phyloP scores from a whole-genome alignment of 2,329 filamentous ascomycete genomes.

The Scytalidium sp. region DNA sequence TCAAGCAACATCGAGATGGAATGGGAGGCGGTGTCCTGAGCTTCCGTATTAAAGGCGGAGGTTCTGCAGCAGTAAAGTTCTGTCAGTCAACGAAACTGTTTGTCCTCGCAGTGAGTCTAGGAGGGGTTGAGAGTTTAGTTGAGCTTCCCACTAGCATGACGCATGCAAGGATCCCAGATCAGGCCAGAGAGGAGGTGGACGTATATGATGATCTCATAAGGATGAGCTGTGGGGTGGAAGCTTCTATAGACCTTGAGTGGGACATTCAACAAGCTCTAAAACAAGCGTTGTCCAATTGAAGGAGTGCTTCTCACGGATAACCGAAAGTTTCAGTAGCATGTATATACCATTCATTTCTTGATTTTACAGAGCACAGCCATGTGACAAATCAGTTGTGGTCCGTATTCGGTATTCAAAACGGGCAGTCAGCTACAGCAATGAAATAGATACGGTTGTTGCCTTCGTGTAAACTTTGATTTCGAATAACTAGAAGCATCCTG shows the following conservation, averaged over 20 bases:
- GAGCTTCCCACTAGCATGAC: background rate
- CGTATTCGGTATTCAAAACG: too few species aligned
- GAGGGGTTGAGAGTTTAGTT: background rate
- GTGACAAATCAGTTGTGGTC: too few species aligned
- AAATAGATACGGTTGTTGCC: too few species aligned
- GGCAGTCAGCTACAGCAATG: too few species aligned
- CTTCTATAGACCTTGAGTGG: background rate
- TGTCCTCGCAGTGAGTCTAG: background rate
- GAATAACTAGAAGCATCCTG: too few species aligned
- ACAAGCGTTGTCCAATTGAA: too few species aligned
- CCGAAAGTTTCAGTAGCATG: too few species aligned
- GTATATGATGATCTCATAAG: background rate
- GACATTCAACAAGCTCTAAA: background rate
- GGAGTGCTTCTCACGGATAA: too few species aligned
- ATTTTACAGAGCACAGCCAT: too few species aligned
- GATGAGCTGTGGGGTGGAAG: background rate
- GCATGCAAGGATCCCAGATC: background rate
- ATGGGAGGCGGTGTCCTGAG: background rate
- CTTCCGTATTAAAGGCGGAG: background rate
- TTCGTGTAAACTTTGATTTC: too few species aligned
- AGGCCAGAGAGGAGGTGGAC: background rate
- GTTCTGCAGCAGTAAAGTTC: background rate
- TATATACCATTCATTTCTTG: too few species aligned
- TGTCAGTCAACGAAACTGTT: background rate
- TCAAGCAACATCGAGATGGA: background rate